Base-by-base conservation (phyloP, 257 asterid species). In the Avicennia marina region DNA sequence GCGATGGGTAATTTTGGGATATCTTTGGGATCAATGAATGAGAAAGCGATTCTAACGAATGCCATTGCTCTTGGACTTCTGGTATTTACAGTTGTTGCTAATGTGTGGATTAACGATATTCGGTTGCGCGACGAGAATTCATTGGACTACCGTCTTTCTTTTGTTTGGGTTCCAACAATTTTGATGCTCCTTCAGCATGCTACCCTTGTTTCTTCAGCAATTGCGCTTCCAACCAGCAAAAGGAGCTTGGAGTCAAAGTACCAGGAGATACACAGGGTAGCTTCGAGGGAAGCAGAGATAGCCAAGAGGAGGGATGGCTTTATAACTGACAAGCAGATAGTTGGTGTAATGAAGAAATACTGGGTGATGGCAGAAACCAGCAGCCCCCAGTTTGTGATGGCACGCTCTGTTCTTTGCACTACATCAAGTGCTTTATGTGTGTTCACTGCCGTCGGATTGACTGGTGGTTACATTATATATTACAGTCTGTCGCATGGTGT, bases 281-380 rank as follows among this genome's bases (percentile, higher is more conserved):
- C 54, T 2, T 9, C 20, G 12, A 38, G 7, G 0, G 59, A 51
- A 3, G 68, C 36, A 7, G 11, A 15, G 50, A 26, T n/a, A 27
- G 7, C 7, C 15, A 32, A 18, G 39, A 47, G 1, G 33, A 29
- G 3, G 33, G 33, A 29, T 29, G 33, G 7, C 5, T 31, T 55
- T 0, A 38, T n/a, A 1, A 8, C 54, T 6, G 60, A 55, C n/a
- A 48, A 73, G 16, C 51, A 48, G 27, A 61, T 60, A 49, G 16
- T 32, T 22, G 13, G 20, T 61, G 39, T 2, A 9, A 25, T 71
- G 4, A 50, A 38, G 59, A 62, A 63, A 48, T 63, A 73, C 24
- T 66, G 69, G 69, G 68, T 73, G 56, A 77, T 77, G 79, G 72
- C 72, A 10, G 72, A 65, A 45, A 69, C 79, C 8, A 60, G 79